Evolutionary conservation across 2,329 filamentous ascomycete species (phyloP).

Genomic region (Verticillium isaacii): DNA sequence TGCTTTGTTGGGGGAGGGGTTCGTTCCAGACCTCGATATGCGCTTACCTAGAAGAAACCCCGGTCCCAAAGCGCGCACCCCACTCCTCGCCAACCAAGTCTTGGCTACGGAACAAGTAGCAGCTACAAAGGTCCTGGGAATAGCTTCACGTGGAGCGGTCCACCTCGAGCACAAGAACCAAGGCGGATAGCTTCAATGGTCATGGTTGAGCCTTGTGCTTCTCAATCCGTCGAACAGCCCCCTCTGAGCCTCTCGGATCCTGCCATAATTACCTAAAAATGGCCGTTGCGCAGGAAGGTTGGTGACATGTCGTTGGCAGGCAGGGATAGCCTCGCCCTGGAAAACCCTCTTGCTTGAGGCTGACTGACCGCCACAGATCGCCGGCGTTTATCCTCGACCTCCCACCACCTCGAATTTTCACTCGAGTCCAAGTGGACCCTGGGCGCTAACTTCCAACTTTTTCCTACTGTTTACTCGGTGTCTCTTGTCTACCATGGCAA

Average conservation of each 20-base stretch:
- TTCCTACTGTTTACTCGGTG: neutral
- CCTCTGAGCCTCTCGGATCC: neutral
- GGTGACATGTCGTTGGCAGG: conserved; percentile 7
- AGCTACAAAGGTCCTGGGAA: neutral
- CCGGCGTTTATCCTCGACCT: conserved; percentile 3
- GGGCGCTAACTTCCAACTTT: conserved; percentile 3
- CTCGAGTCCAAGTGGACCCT: neutral
- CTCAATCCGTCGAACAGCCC: neutral
- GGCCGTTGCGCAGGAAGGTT: neutral
- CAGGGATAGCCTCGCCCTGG: conserved; percentile 14
- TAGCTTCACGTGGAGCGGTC: neutral
- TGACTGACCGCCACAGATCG: conserved; percentile 15
- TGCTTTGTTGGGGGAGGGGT: neutral
- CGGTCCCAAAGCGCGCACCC: neutral
- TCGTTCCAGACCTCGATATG: neutral
- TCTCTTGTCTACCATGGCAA: neutral
- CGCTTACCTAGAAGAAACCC: too few relatives aligned
- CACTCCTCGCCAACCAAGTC: neutral
- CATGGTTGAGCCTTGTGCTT: neutral
- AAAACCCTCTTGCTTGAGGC: conserved; percentile 8
- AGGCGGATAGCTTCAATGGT: neutral
- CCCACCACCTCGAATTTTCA: neutral
- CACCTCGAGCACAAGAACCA: neutral
- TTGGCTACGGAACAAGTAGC: neutral
- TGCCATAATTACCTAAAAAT: neutral